Evolutionary conservation across 2,329 filamentous ascomycete species (phyloP).

Genomic region (Myrmaecium sp.): DNA sequence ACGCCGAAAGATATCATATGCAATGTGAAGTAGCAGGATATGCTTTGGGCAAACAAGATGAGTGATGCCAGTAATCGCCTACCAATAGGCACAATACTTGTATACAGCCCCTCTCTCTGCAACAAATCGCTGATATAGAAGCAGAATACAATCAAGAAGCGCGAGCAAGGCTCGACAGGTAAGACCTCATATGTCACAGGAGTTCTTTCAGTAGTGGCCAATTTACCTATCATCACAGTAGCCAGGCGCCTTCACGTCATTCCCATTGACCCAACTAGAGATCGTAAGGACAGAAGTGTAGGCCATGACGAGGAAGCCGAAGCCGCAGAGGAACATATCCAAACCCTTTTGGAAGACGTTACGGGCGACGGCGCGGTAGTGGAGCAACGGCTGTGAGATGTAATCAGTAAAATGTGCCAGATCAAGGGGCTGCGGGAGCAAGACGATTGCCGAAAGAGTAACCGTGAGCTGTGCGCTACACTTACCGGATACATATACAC

Average conservation of each 20-base stretch:
- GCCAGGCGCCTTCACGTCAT: conserved; percentile 35
- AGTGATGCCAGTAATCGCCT: no score
- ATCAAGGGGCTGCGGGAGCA: neutral
- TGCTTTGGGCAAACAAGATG: no score
- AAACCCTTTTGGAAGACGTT: conserved; percentile 48
- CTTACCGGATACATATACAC: conserved; percentile 96
- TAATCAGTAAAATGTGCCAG: conserved; percentile 16
- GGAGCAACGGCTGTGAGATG: conserved; percentile 58
- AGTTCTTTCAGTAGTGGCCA: no score
- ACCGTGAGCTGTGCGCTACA: conserved; percentile 10
- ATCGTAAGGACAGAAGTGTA: conserved; percentile 84
- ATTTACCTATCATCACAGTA: conserved; percentile 38
- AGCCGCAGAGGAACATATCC: conserved; percentile 62
- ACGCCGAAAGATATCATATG: no score
- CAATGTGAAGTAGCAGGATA: no score
- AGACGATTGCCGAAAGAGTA: conserved; percentile 1
- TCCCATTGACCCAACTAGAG: conserved; percentile 61
- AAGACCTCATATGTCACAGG: no score
- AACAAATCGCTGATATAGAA: no score
- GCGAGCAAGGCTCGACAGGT: no score
- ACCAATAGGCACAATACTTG: no score
- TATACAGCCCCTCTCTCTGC: no score
- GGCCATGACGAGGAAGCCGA: conserved; percentile 73
- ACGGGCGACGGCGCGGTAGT: conserved; percentile 64
- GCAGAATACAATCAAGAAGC: no score